Percentiles rank a stretch among this genome's conserved stretches.
Evolutionary conservation across 768 basidiomycete species (phyloP).

Genomic region (Xanthoconium purpureum): DNA sequence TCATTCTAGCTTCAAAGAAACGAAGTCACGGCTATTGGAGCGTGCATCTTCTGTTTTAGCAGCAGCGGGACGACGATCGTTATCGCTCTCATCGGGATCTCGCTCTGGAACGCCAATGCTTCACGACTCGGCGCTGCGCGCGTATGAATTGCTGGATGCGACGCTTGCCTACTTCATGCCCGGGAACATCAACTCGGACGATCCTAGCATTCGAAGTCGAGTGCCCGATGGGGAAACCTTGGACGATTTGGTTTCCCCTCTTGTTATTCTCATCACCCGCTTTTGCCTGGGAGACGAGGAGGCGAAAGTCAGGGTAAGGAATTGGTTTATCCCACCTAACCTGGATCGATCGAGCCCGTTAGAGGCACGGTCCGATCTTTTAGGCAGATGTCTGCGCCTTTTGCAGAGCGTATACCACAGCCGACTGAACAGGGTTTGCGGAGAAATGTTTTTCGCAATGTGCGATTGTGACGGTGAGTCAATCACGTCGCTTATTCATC

Average conservation of each 20-base stretch:
- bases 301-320: constrained; percentile 53
- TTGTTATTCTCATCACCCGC: constrained; percentile 71
- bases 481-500: neutral
- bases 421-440: constrained; percentile 70
- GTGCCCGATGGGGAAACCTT: constrained; percentile 46
- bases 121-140: constrained; percentile 56
- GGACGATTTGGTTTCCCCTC: constrained; percentile 76
- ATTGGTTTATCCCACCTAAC: constrained; percentile 71
- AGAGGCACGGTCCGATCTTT: constrained; percentile 65
- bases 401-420: constrained; percentile 71
- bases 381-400: constrained; percentile 80
- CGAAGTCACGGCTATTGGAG: constrained; percentile 24
- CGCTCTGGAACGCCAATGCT: constrained; percentile 28
- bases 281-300: constrained; percentile 63
- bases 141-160: constrained; percentile 67
- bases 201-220: constrained; percentile 51
- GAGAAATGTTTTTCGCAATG: constrained; percentile 84
- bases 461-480: constrained; percentile 70
- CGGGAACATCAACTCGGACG: constrained; percentile 60
- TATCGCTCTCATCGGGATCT: constrained; percentile 47
- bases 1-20: constrained; percentile 17
- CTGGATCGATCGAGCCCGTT: constrained; percentile 78
- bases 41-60: constrained; percentile 29
- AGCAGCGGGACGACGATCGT: constrained; percentile 27
- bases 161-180: constrained; percentile 63